These are phyloP conservation scores for Cutaneotrichosporon cyanovorans DNA, from an alignment of 1,284 basidiomycete genomes.

Conservation along the genomic window DNA sequence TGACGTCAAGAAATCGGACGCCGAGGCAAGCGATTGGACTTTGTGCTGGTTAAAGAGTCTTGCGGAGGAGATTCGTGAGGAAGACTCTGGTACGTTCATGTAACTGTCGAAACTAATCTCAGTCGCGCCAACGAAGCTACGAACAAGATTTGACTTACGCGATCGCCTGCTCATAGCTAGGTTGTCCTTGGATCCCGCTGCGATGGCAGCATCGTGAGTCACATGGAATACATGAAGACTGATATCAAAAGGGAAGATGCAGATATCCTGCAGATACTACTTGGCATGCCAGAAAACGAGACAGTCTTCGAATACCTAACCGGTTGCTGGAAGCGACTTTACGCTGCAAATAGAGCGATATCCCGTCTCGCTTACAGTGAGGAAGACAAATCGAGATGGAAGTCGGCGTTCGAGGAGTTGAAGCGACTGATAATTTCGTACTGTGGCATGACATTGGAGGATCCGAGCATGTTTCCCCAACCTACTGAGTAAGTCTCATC, in stretches of 20 bases:
- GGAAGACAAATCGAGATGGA: conserved; percentile 57
- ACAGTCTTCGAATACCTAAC: conserved; percentile 87
- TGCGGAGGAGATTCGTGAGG: conserved; percentile 61
- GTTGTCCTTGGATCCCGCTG: conserved; percentile 68
- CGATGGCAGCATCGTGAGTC: conserved; percentile 51
- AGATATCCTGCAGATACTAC: conserved; percentile 67
- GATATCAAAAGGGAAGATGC: conserved; percentile 59
- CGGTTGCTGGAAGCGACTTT: conserved; percentile 80
- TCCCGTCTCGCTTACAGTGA: conserved; percentile 61
- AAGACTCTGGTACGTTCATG: conserved; percentile 53
- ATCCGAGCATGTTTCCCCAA: conserved; percentile 86
- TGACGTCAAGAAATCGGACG: conserved; percentile 55
- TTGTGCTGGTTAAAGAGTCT: conserved; percentile 78
- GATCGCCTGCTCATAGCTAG: conserved; percentile 72
- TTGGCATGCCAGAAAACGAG: conserved; percentile 66
- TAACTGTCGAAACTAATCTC: conserved; percentile 2
- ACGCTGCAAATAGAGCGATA: conserved; percentile 53
- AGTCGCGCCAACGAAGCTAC: conserved; percentile 27
- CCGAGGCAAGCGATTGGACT: conserved; percentile 62
- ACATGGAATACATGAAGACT: not conserved
- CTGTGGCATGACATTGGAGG: conserved; percentile 78
- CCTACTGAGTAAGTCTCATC: conserved; percentile 64
- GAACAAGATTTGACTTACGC: conserved; percentile 22
- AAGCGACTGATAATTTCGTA: conserved; percentile 81
- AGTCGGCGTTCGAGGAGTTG: conserved; percentile 60